Evolutionary conservation across 257 asterid genomes (phyloP).

Genomic region (Cordia subcordata): DNA sequence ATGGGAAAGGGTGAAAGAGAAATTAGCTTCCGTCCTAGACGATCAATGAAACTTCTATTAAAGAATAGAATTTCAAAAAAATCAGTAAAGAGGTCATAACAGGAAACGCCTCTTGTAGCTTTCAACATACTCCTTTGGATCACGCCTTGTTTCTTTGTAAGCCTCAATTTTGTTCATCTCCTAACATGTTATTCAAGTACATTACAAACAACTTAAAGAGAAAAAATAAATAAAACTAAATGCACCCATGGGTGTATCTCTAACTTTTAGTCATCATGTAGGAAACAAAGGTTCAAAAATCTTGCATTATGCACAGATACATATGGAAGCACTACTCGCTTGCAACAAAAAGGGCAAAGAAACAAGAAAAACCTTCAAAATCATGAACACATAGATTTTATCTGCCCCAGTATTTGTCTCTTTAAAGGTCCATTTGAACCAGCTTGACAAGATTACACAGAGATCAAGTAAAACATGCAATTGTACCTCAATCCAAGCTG

Average conservation of each 20-base stretch:
- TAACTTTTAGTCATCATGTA: background rate
- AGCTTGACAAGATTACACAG: background rate
- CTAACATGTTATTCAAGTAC: slow-evolving; percentile 26
- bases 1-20: background rate
- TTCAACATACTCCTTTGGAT: slow-evolving; percentile 59
- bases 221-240: background rate
- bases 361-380: no score
- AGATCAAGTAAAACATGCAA: background rate
- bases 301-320: no score
- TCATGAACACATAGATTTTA: no score
- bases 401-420: background rate
- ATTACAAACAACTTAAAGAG: background rate
- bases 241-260: background rate
- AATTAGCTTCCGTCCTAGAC: background rate
- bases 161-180: slow-evolving; percentile 83
- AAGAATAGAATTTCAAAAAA: background rate
- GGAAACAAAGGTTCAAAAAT: no score
- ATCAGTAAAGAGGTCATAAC: slow-evolving; percentile 22
- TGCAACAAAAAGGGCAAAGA: no score
- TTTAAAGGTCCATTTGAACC: background rate
- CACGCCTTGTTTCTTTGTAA: slow-evolving; percentile 54
- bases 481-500: slow-evolving; percentile 69
- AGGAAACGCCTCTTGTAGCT: slow-evolving; percentile 51
- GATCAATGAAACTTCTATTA: background rate
- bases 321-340: no score